A percentile compares a stretch with the other conserved stretches of the same genome.
Conservation (phyloP, 2,329 filamentous ascomycete genomes). For the Xylaria sp. region DNA sequence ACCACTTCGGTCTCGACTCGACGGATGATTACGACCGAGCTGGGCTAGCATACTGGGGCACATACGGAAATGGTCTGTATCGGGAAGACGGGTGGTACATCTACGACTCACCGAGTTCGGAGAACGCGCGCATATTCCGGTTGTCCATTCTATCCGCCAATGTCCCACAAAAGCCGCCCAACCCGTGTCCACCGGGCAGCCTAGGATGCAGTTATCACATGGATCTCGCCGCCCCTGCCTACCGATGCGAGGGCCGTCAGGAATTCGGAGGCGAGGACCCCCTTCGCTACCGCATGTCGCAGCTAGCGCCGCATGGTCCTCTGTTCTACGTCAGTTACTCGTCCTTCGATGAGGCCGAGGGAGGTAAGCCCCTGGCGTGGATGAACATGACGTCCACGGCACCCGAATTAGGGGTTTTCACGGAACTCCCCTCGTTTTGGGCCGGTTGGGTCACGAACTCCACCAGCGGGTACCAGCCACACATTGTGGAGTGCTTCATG, state of each 20-base stretch:
- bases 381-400: conserved; percentile 8
- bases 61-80: not conserved
- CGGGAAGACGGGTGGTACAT: conserved; percentile 1
- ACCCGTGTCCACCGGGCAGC: conserved; percentile 15
- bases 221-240: conserved; percentile 10
- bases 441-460: conserved; percentile 13
- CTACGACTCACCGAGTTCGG: conserved; percentile 11
- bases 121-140: conserved; percentile 7
- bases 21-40: conserved; percentile 7
- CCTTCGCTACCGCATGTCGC: conserved; percentile 6
- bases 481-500: conserved; percentile 15
- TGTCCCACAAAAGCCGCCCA: conserved; percentile 7
- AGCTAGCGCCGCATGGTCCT: conserved; percentile 10
- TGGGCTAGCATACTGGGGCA: conserved; percentile 16
- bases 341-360: conserved; percentile 11
- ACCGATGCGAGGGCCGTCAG: conserved; percentile 13
- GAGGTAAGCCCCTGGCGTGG: conserved; percentile 15
- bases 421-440: conserved; percentile 15
- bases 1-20: conserved; percentile 7
- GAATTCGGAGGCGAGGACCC: conserved; percentile 14
- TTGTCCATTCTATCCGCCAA: conserved; percentile 12
- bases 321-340: conserved; percentile 20
- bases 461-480: conserved; percentile 1
- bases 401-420: conserved; percentile 13
- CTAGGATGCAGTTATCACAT: conserved; percentile 13